These are phyloP conservation scores for Apiospora arundinis DNA, from an alignment of 2,329 filamentous ascomycete species.

Conservation along the genomic window DNA sequence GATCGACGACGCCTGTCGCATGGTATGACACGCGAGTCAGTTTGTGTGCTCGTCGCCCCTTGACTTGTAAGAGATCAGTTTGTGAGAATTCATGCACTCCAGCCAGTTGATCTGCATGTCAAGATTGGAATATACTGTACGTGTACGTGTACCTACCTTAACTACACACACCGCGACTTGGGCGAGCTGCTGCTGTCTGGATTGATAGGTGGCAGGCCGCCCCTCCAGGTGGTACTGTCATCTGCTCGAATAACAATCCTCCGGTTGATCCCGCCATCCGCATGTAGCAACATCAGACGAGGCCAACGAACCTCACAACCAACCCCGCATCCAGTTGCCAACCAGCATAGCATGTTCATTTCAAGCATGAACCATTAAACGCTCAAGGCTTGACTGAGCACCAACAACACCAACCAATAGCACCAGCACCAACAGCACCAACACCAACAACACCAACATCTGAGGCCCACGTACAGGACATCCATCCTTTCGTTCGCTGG, in stretches of 20 bases:
- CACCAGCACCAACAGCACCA: neutral
- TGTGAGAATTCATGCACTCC: conserved; percentile 26
- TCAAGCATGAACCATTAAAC: conserved; percentile 16
- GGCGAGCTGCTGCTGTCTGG: neutral
- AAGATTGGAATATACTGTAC: neutral
- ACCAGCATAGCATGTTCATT: conserved; percentile 9
- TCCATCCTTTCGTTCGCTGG: neutral
- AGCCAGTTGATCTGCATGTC: neutral
- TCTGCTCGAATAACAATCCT: conserved; percentile 17
- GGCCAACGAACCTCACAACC: neutral
- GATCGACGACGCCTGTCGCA: conserved; percentile 13
- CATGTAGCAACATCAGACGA: conserved; percentile 20
- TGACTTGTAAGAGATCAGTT: conserved; percentile 25
- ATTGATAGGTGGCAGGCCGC: neutral
- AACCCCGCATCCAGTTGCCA: conserved; percentile 17
- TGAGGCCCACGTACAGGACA: neutral
- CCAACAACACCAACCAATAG: conserved; percentile 1
- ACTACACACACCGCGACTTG: neutral
- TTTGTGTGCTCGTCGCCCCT: conserved; percentile 23
- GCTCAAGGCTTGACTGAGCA: conserved; percentile 13
- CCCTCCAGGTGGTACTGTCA: conserved; percentile 14
- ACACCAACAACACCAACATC: conserved; percentile 6
- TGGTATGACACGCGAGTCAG: conserved; percentile 14
- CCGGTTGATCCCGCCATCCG: conserved; percentile 17
- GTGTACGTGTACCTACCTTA: no score